Conservation (phyloP, 805 yeast genomes). For the Schwanniomyces vanrijiae region DNA sequence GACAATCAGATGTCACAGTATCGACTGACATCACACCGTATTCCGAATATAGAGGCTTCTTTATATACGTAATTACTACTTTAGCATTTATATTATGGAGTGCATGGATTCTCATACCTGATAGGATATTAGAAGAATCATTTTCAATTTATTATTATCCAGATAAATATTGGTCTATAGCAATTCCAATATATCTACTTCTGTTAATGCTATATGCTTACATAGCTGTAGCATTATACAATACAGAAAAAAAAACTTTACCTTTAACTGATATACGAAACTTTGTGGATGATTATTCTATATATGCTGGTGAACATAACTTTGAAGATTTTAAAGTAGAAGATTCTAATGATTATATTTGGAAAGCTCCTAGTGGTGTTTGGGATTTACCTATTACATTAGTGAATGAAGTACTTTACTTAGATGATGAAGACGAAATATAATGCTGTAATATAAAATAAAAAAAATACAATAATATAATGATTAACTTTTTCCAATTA, state of each 20-base stretch:
- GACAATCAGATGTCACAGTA: constrained; percentile 66
- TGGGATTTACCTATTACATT: constrained; percentile 78
- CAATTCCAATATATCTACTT: constrained; percentile 69
- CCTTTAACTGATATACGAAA: constrained; percentile 59
- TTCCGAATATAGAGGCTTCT: constrained; percentile 87
- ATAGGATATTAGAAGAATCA: constrained; percentile 43
- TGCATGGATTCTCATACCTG: constrained; percentile 77
- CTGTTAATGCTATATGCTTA: constrained; percentile 74
- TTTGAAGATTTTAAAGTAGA: constrained; percentile 5
- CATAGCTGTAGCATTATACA: constrained; percentile 67
- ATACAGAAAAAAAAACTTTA: constrained; percentile 71
- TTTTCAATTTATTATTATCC: constrained; percentile 74
- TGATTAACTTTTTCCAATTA: neutral
- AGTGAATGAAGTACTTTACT: constrained; percentile 66
- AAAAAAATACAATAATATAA: neutral
- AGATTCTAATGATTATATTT: constrained; percentile 39
- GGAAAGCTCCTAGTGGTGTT: constrained; percentile 74
- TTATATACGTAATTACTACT: constrained; percentile 68
- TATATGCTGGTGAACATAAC: constrained; percentile 17
- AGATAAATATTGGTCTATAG: constrained; percentile 88
- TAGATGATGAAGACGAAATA: constrained; percentile 6
- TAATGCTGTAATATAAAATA: neutral
- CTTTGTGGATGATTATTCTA: constrained; percentile 66
- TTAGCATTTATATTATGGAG: constrained; percentile 56
- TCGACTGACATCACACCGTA: constrained; percentile 54